Evolutionary conservation across 192 early-diverging fungal species (phyloP).

Genomic region (Rhizophagus sp.): DNA sequence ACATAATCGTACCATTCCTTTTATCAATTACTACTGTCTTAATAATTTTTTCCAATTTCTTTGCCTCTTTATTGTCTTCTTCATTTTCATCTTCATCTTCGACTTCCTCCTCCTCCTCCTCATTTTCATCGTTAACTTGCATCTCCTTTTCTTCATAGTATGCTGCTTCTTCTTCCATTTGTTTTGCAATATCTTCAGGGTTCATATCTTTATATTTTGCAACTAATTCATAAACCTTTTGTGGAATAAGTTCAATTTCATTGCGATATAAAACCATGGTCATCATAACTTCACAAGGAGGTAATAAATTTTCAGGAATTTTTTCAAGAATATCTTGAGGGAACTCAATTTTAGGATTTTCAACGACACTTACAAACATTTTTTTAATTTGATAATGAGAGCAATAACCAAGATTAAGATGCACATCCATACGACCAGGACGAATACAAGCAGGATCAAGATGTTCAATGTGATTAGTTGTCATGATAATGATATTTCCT

Average conservation of each 20-base stretch:
- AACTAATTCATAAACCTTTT: conserved; percentile 31
- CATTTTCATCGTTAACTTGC: too few species aligned
- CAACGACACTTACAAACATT: conserved; percentile 52
- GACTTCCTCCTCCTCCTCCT: too few species aligned
- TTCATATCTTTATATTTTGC: conserved; percentile 1
- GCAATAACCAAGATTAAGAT: conserved; percentile 56
- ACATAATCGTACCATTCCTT: too few species aligned
- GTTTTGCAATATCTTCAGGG: conserved; percentile 8
- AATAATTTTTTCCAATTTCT: too few species aligned
- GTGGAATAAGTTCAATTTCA: conserved; percentile 29
- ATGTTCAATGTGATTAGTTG: too few species aligned
- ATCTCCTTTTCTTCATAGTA: too few species aligned
- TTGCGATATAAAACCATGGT: conserved; percentile 55
- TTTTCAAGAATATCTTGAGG: conserved; percentile 24
- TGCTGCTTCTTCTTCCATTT: background rate
- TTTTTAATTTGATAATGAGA: conserved; percentile 58
- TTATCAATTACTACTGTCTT: too few species aligned
- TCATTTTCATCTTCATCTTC: too few species aligned
- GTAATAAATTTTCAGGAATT: conserved; percentile 51
- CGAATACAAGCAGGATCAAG: conserved; percentile 33
- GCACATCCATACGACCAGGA: conserved; percentile 64
- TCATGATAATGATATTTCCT: too few species aligned
- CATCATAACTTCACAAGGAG: conserved; percentile 64
- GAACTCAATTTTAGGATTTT: conserved; percentile 28
- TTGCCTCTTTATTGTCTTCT: too few species aligned